A percentile compares a stretch with the other conserved stretches of the same genome.
Conservation (phyloP, 2,329 filamentous ascomycete genomes). For the Cladosporium austrohemisphaericum region DNA sequence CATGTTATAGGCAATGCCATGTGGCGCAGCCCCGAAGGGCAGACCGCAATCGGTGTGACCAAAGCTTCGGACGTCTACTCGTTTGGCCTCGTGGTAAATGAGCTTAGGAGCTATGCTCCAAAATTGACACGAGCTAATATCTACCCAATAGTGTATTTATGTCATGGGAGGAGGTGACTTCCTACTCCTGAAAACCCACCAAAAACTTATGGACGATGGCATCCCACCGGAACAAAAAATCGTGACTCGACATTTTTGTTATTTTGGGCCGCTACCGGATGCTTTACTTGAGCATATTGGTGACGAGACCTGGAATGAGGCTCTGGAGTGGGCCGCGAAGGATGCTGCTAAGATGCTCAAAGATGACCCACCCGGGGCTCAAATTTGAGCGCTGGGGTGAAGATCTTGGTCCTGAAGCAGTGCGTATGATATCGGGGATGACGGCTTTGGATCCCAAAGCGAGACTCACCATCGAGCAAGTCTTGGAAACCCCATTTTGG, state of each 20-base stretch:
- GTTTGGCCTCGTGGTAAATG: conserved; percentile 38
- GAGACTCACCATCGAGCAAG: conserved; percentile 34
- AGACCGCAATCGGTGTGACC: conserved; percentile 31
- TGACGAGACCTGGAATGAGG: conserved; percentile 28
- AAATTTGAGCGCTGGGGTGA: conserved; percentile 32
- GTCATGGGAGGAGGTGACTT: conserved; percentile 31
- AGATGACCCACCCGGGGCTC: conserved; percentile 29
- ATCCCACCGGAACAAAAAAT: conserved; percentile 34
- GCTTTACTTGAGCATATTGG: conserved; percentile 30
- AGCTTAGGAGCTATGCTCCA: conserved; percentile 14
- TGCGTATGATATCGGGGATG: conserved; percentile 36
- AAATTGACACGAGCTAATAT: conserved; percentile 18
- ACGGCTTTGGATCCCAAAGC: conserved; percentile 33
- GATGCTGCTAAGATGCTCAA: conserved; percentile 28
- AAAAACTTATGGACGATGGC: conserved; percentile 29
- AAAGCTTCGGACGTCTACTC: conserved; percentile 40
- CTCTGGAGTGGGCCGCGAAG: conserved; percentile 26
- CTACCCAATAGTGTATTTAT: conserved; percentile 35
- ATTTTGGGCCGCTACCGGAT: conserved; percentile 34
- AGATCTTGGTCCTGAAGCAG: conserved; percentile 26
- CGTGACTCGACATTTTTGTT: conserved; percentile 33
- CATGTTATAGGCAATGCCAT: conserved; percentile 37
- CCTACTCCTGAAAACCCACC: conserved; percentile 32
- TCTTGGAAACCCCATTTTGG: conserved; percentile 34
- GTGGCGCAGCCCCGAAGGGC: conserved; percentile 41